phyloP scores from a whole-genome alignment of 352 stramenopile genomes.

The Phytophthora syringae region DNA sequence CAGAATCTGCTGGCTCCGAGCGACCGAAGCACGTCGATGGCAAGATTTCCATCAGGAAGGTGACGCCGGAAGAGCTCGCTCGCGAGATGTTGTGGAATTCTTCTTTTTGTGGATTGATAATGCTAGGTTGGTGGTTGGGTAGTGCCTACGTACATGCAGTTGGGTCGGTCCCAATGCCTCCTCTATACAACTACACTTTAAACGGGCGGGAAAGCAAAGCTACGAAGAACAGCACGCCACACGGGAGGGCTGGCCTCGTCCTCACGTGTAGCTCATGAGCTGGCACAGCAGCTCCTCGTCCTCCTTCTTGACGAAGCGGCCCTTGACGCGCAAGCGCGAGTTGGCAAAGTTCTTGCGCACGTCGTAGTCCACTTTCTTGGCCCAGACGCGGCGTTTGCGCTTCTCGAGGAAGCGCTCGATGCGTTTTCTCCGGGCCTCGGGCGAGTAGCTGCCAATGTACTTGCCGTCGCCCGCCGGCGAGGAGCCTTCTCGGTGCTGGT shows the following conservation, averaged over 20 bases:
- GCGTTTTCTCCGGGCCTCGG: slow-evolving; percentile 81
- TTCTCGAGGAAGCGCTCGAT: slow-evolving; percentile 94
- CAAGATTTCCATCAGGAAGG: too few species aligned
- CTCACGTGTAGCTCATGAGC: slow-evolving; percentile 82
- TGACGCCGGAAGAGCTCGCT: slow-evolving; percentile 15
- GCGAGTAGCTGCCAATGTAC: slow-evolving; percentile 91
- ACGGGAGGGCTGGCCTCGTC: slow-evolving; percentile 15
- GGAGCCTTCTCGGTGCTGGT: slow-evolving; percentile 37
- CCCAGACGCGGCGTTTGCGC: slow-evolving; percentile 93
- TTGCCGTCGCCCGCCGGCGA: slow-evolving; percentile 47
- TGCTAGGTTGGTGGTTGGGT: slow-evolving; percentile 31
- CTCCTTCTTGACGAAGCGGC: slow-evolving; percentile 99
- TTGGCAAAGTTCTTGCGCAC: slow-evolving; percentile 99
- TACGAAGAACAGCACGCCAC: too few species aligned
- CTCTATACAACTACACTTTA: too few species aligned
- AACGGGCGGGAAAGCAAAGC: too few species aligned
- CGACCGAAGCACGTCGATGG: too few species aligned
- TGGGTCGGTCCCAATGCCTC: too few species aligned
- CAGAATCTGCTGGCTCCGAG: slow-evolving; percentile 19
- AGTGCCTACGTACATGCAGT: slow-evolving; percentile 42
- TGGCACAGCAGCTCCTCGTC: slow-evolving; percentile 93
- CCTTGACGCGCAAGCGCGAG: slow-evolving; percentile 96
- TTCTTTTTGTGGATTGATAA: slow-evolving; percentile 33
- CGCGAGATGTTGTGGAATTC: slow-evolving; percentile 9
- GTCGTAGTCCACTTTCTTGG: slow-evolving; percentile 99